phyloP scores from a whole-genome alignment of 2,329 filamentous ascomycete species.

The Xylaria polymorpha region DNA sequence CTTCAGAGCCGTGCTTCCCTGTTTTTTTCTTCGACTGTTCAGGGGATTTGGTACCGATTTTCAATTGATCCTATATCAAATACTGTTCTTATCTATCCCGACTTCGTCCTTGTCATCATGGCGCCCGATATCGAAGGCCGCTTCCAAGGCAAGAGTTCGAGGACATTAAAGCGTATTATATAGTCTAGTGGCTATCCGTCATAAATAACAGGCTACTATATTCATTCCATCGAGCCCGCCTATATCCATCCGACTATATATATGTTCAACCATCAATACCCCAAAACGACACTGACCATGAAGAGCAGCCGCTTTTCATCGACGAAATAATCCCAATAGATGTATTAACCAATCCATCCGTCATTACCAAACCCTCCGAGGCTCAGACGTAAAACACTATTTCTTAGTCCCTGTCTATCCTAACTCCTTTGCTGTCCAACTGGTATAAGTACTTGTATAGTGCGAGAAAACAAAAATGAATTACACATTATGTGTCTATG shows the following conservation, averaged over 20 bases:
- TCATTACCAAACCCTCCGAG: slow-evolving; percentile 18
- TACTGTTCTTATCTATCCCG: neutral
- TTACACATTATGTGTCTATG: slow-evolving; percentile 34
- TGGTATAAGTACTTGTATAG: slow-evolving; percentile 24
- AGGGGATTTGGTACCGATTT: neutral
- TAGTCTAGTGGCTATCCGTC: slow-evolving; percentile 26
- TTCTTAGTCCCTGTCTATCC: slow-evolving; percentile 26
- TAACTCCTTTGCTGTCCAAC: slow-evolving; percentile 34
- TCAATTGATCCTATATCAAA: neutral
- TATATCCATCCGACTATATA: slow-evolving; percentile 5
- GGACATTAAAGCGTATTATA: slow-evolving; percentile 22
- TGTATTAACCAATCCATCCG: slow-evolving; percentile 18
- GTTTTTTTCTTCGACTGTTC: slow-evolving; percentile 3
- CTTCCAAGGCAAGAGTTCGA: neutral
- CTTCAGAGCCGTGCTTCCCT: slow-evolving; percentile 5
- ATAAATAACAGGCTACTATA: slow-evolving; percentile 19
- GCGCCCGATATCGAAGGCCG: neutral
- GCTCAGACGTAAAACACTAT: slow-evolving; percentile 19
- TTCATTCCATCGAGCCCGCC: slow-evolving; percentile 20
- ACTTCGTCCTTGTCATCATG: neutral
- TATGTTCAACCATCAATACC: slow-evolving; percentile 14
- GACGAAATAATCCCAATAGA: slow-evolving; percentile 7
- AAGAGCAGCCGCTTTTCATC: slow-evolving; percentile 5
- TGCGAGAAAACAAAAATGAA: slow-evolving; percentile 17
- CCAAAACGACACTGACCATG: neutral